Evolutionary conservation across 768 basidiomycete genomes (phyloP), one percentile per base, ranked within the genome.

Genomic region (Kwoniella sp.): DNA sequence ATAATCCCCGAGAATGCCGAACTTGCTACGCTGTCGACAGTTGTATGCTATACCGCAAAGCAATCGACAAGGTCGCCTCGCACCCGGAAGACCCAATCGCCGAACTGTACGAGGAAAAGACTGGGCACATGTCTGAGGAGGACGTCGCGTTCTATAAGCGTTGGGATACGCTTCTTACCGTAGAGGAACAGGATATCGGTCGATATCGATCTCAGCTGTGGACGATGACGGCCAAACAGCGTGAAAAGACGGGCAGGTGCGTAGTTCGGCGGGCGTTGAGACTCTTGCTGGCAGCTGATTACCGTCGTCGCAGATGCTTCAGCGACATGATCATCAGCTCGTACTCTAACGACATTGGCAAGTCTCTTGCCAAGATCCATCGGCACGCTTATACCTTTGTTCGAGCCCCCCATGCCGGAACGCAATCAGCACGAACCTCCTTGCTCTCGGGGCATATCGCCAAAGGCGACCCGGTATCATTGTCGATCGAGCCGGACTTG

Each of bases 1-100:
- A 98, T 67, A 83, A 89, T 58, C 81, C 83, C 52, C 77, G 84
- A 50, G 75, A 79, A 10, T 99, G 95, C 73, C 82, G 83, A 67
- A 80, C 78, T 42, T 98, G 95, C 67, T 96, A 84, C 67, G 79
- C 81, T 0, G 74, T 87, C 5, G 89, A 99, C 63, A 80, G 83
- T 1, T 98, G 95, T 73, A 90, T 96, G 86, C 78, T 99, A 10
- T 98, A 91, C 76, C 85, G 93, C 37, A 87, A 86, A 79, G 88
- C 84, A 55, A 82, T 87, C 5, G 89, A 90, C 58, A 77, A 80
- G 34, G 80, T 85, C 5, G 71, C 39, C 14, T 29, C 80, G 80
- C 4, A 73, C 65, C 31, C 78, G 79, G 57, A 66, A 15, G 71
- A 76, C 26, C 69, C 68, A 0, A 69, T 77, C 17, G 64, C 67